phyloP scores from a whole-genome alignment of 768 basidiomycete genomes.

The Paxillus ammoniavirescens region DNA sequence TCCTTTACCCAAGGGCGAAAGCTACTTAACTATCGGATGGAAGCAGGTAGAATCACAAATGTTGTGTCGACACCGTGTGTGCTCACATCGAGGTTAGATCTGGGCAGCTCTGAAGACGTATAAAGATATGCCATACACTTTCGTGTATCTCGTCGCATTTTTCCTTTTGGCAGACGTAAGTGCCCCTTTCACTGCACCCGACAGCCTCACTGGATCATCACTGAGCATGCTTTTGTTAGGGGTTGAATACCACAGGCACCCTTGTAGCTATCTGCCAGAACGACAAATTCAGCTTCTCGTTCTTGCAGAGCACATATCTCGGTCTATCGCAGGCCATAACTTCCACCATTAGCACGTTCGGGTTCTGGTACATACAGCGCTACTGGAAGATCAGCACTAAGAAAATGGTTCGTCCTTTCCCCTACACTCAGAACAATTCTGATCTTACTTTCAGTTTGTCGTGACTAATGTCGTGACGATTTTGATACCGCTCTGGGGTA shows the following conservation, averaged over 20 bases:
- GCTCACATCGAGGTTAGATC: constrained; percentile 45
- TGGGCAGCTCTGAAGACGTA: constrained; percentile 76
- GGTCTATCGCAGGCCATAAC: constrained; percentile 75
- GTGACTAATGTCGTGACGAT: constrained; percentile 76
- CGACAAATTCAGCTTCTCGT: constrained; percentile 77
- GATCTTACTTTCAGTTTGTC: constrained; percentile 50
- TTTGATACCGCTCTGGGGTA: constrained; percentile 81
- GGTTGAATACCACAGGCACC: constrained; percentile 77
- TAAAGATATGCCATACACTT: constrained; percentile 77
- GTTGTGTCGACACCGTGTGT: background rate
- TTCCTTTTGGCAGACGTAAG: constrained; percentile 78
- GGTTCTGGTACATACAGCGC: constrained; percentile 81
- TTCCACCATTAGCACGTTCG: constrained; percentile 68
- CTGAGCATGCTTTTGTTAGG: constrained; percentile 39
- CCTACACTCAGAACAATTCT: background rate
- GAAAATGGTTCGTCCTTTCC: constrained; percentile 59
- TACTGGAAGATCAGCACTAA: constrained; percentile 80
- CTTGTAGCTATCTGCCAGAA: constrained; percentile 78
- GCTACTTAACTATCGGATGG: constrained; percentile 81
- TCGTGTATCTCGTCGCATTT: constrained; percentile 72
- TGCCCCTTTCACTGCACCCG: constrained; percentile 1
- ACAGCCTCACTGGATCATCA: too few species aligned
- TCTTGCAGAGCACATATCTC: constrained; percentile 77
- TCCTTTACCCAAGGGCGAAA: constrained; percentile 70
- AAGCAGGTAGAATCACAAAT: constrained; percentile 55